Evolutionary conservation across 257 asterid species (phyloP).

Genomic region (Solanum peruvianum): DNA sequence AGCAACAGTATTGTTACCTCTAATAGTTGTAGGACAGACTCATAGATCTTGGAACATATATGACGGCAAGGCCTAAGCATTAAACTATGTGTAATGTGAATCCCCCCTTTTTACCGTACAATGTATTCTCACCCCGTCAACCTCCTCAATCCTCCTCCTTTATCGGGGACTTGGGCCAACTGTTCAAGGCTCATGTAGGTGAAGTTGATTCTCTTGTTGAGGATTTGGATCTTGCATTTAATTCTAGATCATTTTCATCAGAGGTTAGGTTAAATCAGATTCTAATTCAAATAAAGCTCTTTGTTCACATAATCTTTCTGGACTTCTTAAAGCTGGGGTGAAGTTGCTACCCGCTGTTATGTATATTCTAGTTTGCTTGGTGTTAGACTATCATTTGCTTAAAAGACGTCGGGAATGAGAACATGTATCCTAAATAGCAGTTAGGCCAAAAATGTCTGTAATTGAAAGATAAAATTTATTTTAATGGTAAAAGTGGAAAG

Average conservation of each 20-base stretch:
- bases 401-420: background rate
- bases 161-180: background rate
- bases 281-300: background rate
- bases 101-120: background rate
- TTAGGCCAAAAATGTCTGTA: background rate
- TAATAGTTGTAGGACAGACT: background rate
- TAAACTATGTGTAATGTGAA: background rate
- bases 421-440: background rate
- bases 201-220: background rate
- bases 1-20: background rate
- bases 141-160: background rate
- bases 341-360: background rate
- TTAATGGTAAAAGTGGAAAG: background rate
- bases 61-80: background rate
- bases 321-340: background rate
- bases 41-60: background rate
- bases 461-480: background rate
- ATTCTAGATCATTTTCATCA: background rate
- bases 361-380: background rate
- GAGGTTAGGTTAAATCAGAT: background rate
- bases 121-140: background rate
- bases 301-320: background rate
- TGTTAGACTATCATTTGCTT: background rate
- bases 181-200: background rate
- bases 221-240: background rate